Evolutionary conservation across 257 asterid genomes (phyloP), one percentile per base, ranked within the genome.

Genomic region (Solanum corneliomulleri): DNA sequence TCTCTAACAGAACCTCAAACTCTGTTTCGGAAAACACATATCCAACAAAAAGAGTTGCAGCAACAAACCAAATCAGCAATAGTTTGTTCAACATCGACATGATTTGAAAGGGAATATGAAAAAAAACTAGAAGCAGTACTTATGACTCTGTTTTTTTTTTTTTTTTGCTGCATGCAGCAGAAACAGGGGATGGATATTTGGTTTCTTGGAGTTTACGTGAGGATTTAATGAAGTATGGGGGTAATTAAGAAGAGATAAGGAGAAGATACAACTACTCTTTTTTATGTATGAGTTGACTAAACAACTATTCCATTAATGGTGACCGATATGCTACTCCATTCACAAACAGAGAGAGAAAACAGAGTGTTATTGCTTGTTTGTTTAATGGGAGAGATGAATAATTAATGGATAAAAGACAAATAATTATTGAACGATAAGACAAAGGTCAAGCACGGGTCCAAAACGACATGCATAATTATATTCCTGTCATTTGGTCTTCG

Each of bases 241-340:
- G 14, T 80, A 45, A 80, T 29, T 71, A 62, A 85, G 11, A 75
- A 64, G 70, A 84, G 88, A 70, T 80, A 84, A 72, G 86, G 74
- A 41, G 58, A 29, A 62, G 84, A 58, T 84, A 58, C 64, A 80
- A 75, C 83, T 62, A 45, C 85, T 64, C 35, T 84, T 82, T 27
- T 25, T 68, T 68, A 68, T 31, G 69, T 31, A 49, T 42, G 11
- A 49, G 82, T 85, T 85, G 82, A 71, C 87, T 68, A 88, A 42
- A 88, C 74, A 88, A 87, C 88, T 86, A 84, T 76, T 82, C 85
- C 88, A 90, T 93, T 90, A 91, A 92, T 91, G 89, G 81, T 88
- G 94, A 91, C 96, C 96, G 94, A 83, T 87, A 47, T 69, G 35
- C 88, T 88, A 62, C 91, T 82, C 96, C 98, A 94, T 89, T 93